Evolutionary conservation across 768 basidiomycete species (phyloP).

Genomic region (Asterophora parasitica): DNA sequence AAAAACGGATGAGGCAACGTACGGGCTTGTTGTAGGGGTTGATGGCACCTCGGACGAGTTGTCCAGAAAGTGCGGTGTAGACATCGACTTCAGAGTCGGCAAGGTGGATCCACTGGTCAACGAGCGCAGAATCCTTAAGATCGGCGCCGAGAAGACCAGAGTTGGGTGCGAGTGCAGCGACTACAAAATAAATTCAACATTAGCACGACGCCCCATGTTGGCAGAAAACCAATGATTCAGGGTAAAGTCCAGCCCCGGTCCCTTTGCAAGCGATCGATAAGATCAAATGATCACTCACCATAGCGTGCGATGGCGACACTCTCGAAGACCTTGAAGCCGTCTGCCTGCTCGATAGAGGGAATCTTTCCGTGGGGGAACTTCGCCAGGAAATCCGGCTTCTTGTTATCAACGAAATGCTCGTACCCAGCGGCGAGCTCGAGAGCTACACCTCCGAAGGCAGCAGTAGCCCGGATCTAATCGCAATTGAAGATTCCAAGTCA

Average conservation of each 20-base stretch:
- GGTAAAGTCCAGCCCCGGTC: too few species aligned
- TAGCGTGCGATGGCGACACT: slow-evolving; percentile 77
- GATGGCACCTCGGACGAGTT: slow-evolving; percentile 41
- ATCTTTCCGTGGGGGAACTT: slow-evolving; percentile 84
- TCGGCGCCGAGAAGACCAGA: slow-evolving; percentile 67
- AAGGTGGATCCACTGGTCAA: slow-evolving; percentile 83
- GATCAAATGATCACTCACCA: slow-evolving; percentile 11
- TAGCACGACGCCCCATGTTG: neutral
- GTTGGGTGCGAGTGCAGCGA: slow-evolving; percentile 66
- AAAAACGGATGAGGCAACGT: neutral
- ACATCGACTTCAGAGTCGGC: slow-evolving; percentile 59
- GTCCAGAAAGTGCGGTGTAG: slow-evolving; percentile 29
- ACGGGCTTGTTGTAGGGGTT: slow-evolving; percentile 78
- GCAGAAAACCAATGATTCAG: too few species aligned
- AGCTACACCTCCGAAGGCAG: slow-evolving; percentile 54
- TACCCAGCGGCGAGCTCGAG: slow-evolving; percentile 51
- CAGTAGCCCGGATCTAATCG: slow-evolving; percentile 45
- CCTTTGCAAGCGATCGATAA: slow-evolving; percentile 2
- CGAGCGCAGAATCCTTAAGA: slow-evolving; percentile 61
- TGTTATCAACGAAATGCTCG: slow-evolving; percentile 61
- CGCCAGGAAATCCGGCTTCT: slow-evolving; percentile 57
- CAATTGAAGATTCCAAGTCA: neutral
- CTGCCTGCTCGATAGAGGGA: slow-evolving; percentile 68
- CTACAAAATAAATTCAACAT: neutral
- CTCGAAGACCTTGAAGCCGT: slow-evolving; percentile 78